Evolutionary conservation across 2,329 filamentous ascomycete genomes (phyloP), one percentile per base, ranked within the genome.

Genomic region (Cladosporium sp.): DNA sequence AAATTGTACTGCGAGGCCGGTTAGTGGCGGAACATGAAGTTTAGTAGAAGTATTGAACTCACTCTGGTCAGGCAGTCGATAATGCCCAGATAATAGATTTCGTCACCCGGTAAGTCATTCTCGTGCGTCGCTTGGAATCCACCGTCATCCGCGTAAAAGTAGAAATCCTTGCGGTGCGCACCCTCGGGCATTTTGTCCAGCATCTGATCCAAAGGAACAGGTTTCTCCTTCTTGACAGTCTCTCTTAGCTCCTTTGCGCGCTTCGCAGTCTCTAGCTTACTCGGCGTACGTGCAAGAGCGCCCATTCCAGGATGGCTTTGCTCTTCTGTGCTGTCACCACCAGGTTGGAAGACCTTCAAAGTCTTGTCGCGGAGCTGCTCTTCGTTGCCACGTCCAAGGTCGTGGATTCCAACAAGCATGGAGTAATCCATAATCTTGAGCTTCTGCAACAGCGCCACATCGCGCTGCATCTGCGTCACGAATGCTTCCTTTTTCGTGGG

Each of bases 371-470:
- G 86, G 39, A 98, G 75, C 50, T 96, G 95, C 67, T 98, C 93
- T 60, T 96, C 90, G 64, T 98, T 98, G 25, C 93, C 93, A 59
- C 88, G 85, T 49, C 83, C 82, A 16, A 94, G 69, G 65, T 98
- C 93, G 65, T 98, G 93, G 43, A 97, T 93, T 43, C 93, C 93
- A 49, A 98, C 83, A 32, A 98, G 78, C 54, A 98, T 80, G 8
- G 92, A 97, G 70, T 98, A 98, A 69, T 98, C 93, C 93, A 98
- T 98, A 62, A 98, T 97, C 61, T 95, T 86, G 38, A 97, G 76
- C 60, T 79, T 83, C 69, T 97, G 90, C 53, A 98, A 73, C 27
- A 98, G 75, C 46, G 82, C 81, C 7, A 98, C 93, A 67, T 98
- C 93, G 53, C 80, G 81, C 59, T 90, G 81, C 63, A 98, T 82